Evolutionary conservation across 352 stramenopile species (phyloP), one percentile per base, ranked within the genome.

Genomic region (Globisporangium sylvaticum): DNA sequence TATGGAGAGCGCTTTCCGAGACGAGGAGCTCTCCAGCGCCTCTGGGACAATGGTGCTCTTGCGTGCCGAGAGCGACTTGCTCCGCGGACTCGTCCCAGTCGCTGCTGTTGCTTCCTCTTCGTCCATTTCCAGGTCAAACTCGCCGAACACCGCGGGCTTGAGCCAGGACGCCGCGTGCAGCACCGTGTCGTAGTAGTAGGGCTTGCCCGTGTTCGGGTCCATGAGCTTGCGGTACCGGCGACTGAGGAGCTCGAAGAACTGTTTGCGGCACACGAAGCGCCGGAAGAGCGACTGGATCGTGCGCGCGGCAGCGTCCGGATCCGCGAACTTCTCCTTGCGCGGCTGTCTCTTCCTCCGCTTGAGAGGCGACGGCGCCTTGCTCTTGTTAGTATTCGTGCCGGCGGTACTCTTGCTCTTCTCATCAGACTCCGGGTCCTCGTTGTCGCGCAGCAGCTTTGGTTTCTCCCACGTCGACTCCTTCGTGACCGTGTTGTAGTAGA

Each of bases 401-500:
- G 31, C 7, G 7, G 31, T 37, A 37, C 31, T 37, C 31, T 3
- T 48, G 31, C 9, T 25, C 22, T 22, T 60, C 20, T 6, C 18
- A 58, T 6, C n/a, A 12, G 7, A 12, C 34, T 24, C 48, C 1
- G 32, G 29, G 46, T 67, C 27, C 15, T 48, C 37, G 32, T 62
- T 44, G 4, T 56, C 34, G 2, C 74, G 64, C 18, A 90, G 68
- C 8, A 87, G 46, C 61, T 67, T 75, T 4, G 86, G 87, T 24
- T 83, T 88, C n/a, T 87, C 70, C 84, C 82, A 91, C 6, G 73
- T 86, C 1, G 87, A 89, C 37, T 87, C 69, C 34, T 90, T 85
- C 7, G 84, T 93, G 53, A 84, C 72, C 10, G 69, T 74, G 60
- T 94, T 89, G 74, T 90, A 90, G 73, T 90, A 94, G 67, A 86